These are phyloP conservation scores for Oleoguttula mirabilis DNA, from an alignment of 495 filamentous ascomycete genomes.

Conservation along the genomic window DNA sequence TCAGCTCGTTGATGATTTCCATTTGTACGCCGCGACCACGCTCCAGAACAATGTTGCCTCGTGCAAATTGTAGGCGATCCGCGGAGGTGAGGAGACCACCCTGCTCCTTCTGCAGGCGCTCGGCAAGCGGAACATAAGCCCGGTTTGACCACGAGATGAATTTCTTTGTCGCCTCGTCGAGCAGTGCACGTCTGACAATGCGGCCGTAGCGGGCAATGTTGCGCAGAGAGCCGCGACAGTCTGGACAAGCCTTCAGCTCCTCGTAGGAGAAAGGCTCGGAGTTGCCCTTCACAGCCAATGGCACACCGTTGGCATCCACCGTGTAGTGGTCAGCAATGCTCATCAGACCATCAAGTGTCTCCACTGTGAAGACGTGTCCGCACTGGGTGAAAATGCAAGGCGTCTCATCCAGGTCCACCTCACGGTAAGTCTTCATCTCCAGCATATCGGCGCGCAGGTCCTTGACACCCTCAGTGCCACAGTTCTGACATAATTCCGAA, in stretches of 20 bases:
- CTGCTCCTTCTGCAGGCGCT: slow-evolving; percentile 29
- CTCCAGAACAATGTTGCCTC: slow-evolving; percentile 18
- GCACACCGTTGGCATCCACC: too few species aligned
- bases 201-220: slow-evolving; percentile 55
- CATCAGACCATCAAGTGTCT: slow-evolving; percentile 56
- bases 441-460: slow-evolving; percentile 43
- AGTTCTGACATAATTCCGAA: slow-evolving; percentile 45
- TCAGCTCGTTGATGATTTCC: not conserved
- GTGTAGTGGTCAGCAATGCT: slow-evolving; percentile 48
- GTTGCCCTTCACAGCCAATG: slow-evolving; percentile 27
- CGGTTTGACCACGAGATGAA: slow-evolving; percentile 44
- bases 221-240: slow-evolving; percentile 50
- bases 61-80: not conserved
- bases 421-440: slow-evolving; percentile 37
- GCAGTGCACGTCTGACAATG: slow-evolving; percentile 47
- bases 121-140: slow-evolving; percentile 39
- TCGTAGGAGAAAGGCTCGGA: slow-evolving; percentile 41
- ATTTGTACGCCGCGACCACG: slow-evolving; percentile 12
- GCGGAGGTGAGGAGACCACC: slow-evolving; percentile 20
- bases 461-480: slow-evolving; percentile 34
- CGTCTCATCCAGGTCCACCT: slow-evolving; percentile 44
- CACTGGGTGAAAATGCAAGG: slow-evolving; percentile 54
- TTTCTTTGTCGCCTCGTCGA: slow-evolving; percentile 53
- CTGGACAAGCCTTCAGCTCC: slow-evolving; percentile 48
- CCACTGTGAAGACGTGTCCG: slow-evolving; percentile 51